Base-by-base conservation (phyloP, 345 rosid species). In the Eucalyptus microcorys region DNA sequence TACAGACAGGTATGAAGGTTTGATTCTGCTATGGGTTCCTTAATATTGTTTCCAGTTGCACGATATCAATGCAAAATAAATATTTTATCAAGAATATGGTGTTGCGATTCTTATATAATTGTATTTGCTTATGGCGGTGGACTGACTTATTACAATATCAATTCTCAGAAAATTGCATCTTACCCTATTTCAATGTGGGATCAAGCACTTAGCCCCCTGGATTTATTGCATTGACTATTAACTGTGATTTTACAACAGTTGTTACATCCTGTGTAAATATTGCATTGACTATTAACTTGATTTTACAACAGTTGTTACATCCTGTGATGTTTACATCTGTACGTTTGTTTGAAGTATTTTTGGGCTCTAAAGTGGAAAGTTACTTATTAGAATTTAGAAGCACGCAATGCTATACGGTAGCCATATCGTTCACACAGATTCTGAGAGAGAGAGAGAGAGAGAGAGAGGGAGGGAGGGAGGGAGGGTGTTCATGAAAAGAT, bases 1-100 rank as follows among this genome's bases (percentile, higher is more conserved):
- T 40, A 90, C 91, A 43, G 92, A 90, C 49, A 81, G 92, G 93
- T 93, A 71, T 48, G 47, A 53, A 43, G 48, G 30, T 66, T 34
- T 79, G 13, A 86, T 50, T 42, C 81, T 71, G 45, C 49, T 30
- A 48, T 32, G 57, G 59, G 26, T 87, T 49, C n/a, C 26, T 37
- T 11, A 50, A 49, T 71, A 26, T 30, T 42, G 27, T 49, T 68
- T 48, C 43, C 48, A 15, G 27, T 87, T 49, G 6, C 48, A 64
- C 27, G 14, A 19, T 3, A 49, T 52, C 59, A 86, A 49, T 9
- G 30, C 24, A 4, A 3, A 27, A 85, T n/a, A 47, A 37, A 16
- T 76, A 40, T 9, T 37, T 26, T 11, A 19, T 37, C 42, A 40
- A 21, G 47, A 76, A 21, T 76, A 17, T 37, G 83, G 45, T 37